Evolutionary conservation across 495 filamentous ascomycete genomes (phyloP), one percentile per base, ranked within the genome.

Genomic region (Hypoxylon rickii): DNA sequence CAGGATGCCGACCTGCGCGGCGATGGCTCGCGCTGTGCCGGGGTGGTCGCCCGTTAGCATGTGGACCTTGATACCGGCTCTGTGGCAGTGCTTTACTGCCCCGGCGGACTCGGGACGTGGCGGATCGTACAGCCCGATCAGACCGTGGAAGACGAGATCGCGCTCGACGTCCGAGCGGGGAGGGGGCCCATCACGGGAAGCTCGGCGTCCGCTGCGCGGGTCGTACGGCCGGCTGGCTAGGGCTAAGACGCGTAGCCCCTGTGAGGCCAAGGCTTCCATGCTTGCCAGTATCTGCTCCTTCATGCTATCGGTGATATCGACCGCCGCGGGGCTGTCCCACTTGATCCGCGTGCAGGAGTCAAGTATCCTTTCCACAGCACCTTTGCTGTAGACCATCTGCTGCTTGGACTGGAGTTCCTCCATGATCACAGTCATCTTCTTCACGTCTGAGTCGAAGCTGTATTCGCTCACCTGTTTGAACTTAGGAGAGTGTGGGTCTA

Each of bases 11-110:
- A 89, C 83, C 63, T 88, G 77, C 1, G 73, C 70, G 1, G 85
- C 86, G 45, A 89, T 87, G 6, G 85, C 81, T 26, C 75, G 75
- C 1, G 86, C 84, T n/a, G 86, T 88, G 10, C 82, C 77, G 0
- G 80, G 78, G 56, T 87, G 84, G 58, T 88, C 86, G 51, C 86
- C 86, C 10, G 86, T 89, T 1, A 89, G 77, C 86, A 89, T 89
- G 65, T 89, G 86, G 1, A 89, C 86, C n/a, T 79, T 75, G 37
- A 89, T 88, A n/a, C 86, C 86, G 44, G 86, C 83, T 26, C 73
- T 71, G 54, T 86, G 83, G 52, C 86, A 89, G 49, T 78, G 71
- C 36, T 68, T 70, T 15, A 88, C 85, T 0, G 85, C 83, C 21
- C 51, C 59, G 66, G 69, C 66, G 26, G 81, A 70, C 68, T 83